Conservation (phyloP, 1,139 yeast genomes). For the Sugiyamaella grinbergsii region DNA sequence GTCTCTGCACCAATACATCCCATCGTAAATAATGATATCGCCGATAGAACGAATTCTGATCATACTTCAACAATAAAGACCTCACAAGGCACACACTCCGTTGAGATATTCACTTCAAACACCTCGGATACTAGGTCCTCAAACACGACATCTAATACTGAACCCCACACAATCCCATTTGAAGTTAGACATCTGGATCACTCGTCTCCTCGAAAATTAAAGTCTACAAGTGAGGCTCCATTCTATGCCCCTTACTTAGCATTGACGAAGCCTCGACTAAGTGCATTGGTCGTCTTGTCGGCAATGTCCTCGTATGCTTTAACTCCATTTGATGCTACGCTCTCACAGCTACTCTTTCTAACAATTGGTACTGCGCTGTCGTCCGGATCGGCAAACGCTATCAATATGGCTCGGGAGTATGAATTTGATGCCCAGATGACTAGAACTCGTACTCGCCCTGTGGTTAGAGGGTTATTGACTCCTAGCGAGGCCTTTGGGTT, state of each 20-base stretch:
- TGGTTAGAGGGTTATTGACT: slow-evolving; percentile 78
- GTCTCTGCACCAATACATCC: slow-evolving; percentile 6
- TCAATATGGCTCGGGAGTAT: slow-evolving; percentile 96
- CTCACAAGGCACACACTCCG: too few relatives aligned
- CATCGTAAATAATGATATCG: slow-evolving; percentile 7
- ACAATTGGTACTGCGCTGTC: slow-evolving; percentile 85
- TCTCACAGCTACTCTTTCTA: slow-evolving; percentile 67
- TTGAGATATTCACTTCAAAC: too few relatives aligned
- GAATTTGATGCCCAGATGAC: slow-evolving; percentile 85
- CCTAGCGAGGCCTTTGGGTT: slow-evolving; percentile 77
- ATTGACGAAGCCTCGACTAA: slow-evolving; percentile 83
- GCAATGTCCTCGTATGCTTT: slow-evolving; percentile 93
- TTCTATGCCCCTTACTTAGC: slow-evolving; percentile 55
- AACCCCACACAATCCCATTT: slow-evolving; percentile 5
- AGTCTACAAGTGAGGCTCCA: slow-evolving; percentile 13
- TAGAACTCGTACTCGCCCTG: slow-evolving; percentile 86
- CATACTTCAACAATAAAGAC: neutral
- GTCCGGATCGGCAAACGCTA: slow-evolving; percentile 94
- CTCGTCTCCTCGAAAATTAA: slow-evolving; percentile 13
- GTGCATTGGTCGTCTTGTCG: slow-evolving; percentile 84
- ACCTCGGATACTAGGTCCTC: too few relatives aligned
- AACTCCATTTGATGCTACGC: slow-evolving; percentile 77
- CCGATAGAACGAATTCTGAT: neutral
- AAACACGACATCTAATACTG: too few relatives aligned
- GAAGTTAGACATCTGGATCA: slow-evolving; percentile 15